phyloP scores from a whole-genome alignment of 2,329 filamentous ascomycete species.

The Fusarium siculi region DNA sequence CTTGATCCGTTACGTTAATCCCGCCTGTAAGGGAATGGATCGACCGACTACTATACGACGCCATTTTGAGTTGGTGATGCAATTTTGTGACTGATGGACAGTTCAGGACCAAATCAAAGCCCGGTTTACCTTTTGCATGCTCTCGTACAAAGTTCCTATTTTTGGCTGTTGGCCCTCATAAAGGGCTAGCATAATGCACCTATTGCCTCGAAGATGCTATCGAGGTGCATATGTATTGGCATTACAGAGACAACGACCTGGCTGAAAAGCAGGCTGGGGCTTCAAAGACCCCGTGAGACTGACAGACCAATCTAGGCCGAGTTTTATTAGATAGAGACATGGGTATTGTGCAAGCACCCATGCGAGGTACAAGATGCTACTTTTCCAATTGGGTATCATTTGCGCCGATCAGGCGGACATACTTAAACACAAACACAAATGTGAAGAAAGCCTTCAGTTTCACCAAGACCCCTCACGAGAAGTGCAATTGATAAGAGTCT shows the following conservation, averaged over 20 bases:
- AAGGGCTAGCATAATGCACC: background rate
- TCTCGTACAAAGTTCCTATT: background rate
- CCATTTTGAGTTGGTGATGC: background rate
- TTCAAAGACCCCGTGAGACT: background rate
- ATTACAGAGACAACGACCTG: background rate
- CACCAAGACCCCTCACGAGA: background rate
- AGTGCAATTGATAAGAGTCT: background rate
- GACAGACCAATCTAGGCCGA: background rate
- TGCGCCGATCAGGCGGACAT: background rate
- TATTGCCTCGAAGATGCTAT: background rate
- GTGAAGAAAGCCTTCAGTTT: background rate
- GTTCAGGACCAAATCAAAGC: background rate
- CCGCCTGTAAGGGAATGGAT: background rate
- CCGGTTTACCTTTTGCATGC: background rate
- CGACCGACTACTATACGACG: background rate
- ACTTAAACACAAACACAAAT: background rate
- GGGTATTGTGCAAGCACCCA: background rate
- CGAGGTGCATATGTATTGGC: background rate
- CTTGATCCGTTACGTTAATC: background rate
- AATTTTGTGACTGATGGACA: background rate
- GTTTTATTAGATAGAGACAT: background rate
- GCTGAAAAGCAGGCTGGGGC: background rate
- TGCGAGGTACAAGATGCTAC: background rate
- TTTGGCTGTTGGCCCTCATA: background rate
- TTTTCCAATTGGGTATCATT: background rate